Base-by-base conservation (phyloP, 1,139 yeast genomes). In the Geotrichum phurueaensis region DNA sequence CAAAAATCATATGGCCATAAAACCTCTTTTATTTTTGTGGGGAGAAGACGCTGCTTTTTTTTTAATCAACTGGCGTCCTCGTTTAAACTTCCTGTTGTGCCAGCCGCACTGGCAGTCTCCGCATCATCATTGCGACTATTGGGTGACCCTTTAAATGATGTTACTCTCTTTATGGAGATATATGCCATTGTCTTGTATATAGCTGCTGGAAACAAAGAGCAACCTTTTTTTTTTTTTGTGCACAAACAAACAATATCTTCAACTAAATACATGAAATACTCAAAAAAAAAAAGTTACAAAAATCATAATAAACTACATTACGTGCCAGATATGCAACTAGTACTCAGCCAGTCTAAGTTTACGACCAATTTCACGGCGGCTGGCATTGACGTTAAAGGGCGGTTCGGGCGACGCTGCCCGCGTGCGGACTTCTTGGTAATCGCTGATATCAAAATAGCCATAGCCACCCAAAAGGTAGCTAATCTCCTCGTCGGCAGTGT, bases 361-460 rank as follows among this genome's bases (percentile, higher is more conserved):
- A 70, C 87, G 84, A 56, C 89, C 92, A 67, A 87, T 83, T 65
- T 86, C 90, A 63, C 66, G 65, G 75, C 73, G 69, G 75, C 77
- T 59, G 13, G 60, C 55, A 29, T 54, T 54, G 31, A 47, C 51
- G 29, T 31, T 39, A 18, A 33, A 36, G 13, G 73, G 78, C 78
- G 64, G 84, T 7, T 84, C 90, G 0, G 90, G 90, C n/a, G 85
- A 79, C 51, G 81, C 82, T 3, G 89, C 88, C 66, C 90, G 78
- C 3, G 89, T 84, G 68, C 86, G 84, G 65, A 86, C 84, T 56
- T 76, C 81, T 64, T 72, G 66, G 57, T 85, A 85, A 58, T 85
- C 91, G 59, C 88, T 89, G 76, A 86, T 80, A 70, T 85, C 91
- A 67, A 86, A 86, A 72, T 86, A 86, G 7, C 90, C 90, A 69